These are phyloP conservation scores for Tolypocladium tropicale DNA, from an alignment of 2,329 filamentous ascomycete genomes.

Conservation along the genomic window DNA sequence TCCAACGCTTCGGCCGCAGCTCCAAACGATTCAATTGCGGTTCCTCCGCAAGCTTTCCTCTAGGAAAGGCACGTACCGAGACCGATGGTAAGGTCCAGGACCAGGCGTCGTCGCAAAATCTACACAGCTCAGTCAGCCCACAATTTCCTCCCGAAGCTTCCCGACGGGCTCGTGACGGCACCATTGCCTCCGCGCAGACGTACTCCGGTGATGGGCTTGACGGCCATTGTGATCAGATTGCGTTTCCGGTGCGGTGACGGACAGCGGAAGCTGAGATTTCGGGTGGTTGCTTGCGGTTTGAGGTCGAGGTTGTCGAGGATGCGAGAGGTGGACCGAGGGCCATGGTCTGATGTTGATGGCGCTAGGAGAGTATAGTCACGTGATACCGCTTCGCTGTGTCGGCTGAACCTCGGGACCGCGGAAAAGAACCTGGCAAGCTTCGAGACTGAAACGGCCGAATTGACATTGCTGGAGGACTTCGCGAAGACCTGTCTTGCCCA, in stretches of 20 bases:
- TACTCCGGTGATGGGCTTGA: conserved; percentile 51
- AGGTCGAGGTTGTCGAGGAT: conserved; percentile 7
- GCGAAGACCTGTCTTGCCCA: not conserved
- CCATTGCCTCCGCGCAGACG: conserved; percentile 26
- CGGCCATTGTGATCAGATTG: conserved; percentile 34
- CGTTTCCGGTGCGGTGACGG: conserved; percentile 11
- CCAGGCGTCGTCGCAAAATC: conserved; percentile 52
- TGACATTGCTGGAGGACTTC: not conserved
- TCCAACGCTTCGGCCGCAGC: conserved; percentile 7
- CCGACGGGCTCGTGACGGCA: not conserved
- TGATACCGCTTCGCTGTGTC: conserved; percentile 5
- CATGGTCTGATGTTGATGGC: conserved; percentile 24
- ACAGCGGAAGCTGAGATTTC: conserved; percentile 9
- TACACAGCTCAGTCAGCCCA: conserved; percentile 27
- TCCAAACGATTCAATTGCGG: conserved; percentile 4
- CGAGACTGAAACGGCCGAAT: not conserved
- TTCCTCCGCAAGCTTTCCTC: conserved; percentile 11
- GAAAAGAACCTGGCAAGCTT: conserved; percentile 9
- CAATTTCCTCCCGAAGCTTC: conserved; percentile 5
- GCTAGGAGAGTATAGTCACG: conserved; percentile 15
- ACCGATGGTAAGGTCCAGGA: conserved; percentile 44
- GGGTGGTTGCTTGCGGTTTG: conserved; percentile 12
- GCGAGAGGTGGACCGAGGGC: conserved; percentile 6
- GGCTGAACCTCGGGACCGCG: conserved; percentile 17
- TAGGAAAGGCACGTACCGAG: conserved; percentile 36